A percentile compares a stretch with the other conserved stretches of the same genome.
Conservation (phyloP, 1,139 yeast species). For the Debaryomyces robertsiae region DNA sequence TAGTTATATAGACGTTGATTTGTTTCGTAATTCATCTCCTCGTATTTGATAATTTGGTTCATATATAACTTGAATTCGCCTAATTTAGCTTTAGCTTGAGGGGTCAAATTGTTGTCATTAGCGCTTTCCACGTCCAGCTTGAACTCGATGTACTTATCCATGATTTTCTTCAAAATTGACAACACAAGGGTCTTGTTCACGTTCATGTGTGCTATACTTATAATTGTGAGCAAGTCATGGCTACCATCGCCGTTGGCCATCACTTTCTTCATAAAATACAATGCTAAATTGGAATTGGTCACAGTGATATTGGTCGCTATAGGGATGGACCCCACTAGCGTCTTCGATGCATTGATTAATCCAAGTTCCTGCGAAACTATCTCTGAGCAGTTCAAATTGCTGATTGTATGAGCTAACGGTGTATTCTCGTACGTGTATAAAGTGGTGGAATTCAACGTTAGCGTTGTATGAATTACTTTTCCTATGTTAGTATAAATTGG, state of each 20-base stretch:
- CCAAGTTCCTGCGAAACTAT: slow-evolving; percentile 59
- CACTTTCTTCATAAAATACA: slow-evolving; percentile 53
- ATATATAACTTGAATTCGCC: slow-evolving; percentile 55
- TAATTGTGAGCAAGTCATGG: slow-evolving; percentile 53
- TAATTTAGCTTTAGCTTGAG: slow-evolving; percentile 28
- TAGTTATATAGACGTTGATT: slow-evolving; percentile 38
- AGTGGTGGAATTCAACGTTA: slow-evolving; percentile 58
- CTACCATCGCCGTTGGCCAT: slow-evolving; percentile 46
- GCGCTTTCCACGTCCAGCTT: slow-evolving; percentile 28
- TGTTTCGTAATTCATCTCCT: slow-evolving; percentile 48
- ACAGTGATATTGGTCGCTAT: slow-evolving; percentile 30
- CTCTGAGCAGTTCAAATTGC: slow-evolving; percentile 54
- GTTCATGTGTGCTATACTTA: slow-evolving; percentile 47
- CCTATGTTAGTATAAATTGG: slow-evolving; percentile 21
- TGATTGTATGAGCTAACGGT: slow-evolving; percentile 38
- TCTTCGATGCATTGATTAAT: slow-evolving; percentile 49
- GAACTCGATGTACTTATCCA: slow-evolving; percentile 51
- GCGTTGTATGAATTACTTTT: slow-evolving; percentile 45
- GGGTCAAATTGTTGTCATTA: slow-evolving; percentile 13
- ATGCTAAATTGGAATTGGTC: slow-evolving; percentile 37
- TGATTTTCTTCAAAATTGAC: slow-evolving; percentile 50
- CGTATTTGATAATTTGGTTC: slow-evolving; percentile 54
- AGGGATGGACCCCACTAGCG: slow-evolving; percentile 48
- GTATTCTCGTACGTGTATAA: slow-evolving; percentile 57
- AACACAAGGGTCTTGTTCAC: slow-evolving; percentile 49